Evolutionary conservation across 2,329 filamentous ascomycete species (phyloP).

Genomic region (Colletotrichum tamarilloi): DNA sequence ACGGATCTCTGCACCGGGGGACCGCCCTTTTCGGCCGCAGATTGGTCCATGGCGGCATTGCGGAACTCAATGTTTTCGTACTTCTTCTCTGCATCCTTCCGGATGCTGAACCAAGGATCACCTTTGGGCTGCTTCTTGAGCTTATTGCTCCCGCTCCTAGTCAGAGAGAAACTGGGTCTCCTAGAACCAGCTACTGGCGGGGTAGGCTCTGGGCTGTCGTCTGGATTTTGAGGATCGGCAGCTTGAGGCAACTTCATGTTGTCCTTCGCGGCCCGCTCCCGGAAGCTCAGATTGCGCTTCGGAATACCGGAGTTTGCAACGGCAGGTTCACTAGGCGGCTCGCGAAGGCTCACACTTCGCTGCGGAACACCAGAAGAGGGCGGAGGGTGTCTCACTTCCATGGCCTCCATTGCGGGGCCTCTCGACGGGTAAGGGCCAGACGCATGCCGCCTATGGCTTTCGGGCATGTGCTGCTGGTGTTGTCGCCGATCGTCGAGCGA

Average conservation of each 20-base stretch:
- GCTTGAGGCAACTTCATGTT: conserved; percentile 50
- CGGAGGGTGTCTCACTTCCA: conserved; percentile 34
- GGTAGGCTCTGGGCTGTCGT: conserved; percentile 39
- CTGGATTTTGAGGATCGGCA: conserved; percentile 11
- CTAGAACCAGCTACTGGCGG: conserved; percentile 43
- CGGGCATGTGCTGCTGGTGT: conserved; percentile 47
- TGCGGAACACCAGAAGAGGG: conserved; percentile 18
- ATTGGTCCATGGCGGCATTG: conserved; percentile 37
- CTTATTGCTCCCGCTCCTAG: conserved; percentile 67
- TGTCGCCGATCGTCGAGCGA: conserved; percentile 38
- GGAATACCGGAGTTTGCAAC: conserved; percentile 47
- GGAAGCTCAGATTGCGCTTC: conserved; percentile 69
- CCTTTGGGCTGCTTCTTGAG: conserved; percentile 67
- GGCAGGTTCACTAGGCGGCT: conserved; percentile 14
- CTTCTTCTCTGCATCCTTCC: conserved; percentile 55
- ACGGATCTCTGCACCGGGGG: conserved; percentile 28
- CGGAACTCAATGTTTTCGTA: conserved; percentile 43
- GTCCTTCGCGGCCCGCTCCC: conserved; percentile 64
- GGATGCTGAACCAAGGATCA: conserved; percentile 58
- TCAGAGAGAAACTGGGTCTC: conserved; percentile 46
- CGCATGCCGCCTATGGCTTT: conserved; percentile 42
- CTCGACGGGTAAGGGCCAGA: conserved; percentile 37
- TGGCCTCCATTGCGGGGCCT: conserved; percentile 37
- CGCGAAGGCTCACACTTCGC: conserved; percentile 37
- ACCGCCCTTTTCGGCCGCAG: conserved; percentile 34